Percentiles rank a stretch among this genome's conserved stretches.
Conservation (phyloP, 495 filamentous ascomycete genomes). For the Hypoxylon cercidicola region DNA sequence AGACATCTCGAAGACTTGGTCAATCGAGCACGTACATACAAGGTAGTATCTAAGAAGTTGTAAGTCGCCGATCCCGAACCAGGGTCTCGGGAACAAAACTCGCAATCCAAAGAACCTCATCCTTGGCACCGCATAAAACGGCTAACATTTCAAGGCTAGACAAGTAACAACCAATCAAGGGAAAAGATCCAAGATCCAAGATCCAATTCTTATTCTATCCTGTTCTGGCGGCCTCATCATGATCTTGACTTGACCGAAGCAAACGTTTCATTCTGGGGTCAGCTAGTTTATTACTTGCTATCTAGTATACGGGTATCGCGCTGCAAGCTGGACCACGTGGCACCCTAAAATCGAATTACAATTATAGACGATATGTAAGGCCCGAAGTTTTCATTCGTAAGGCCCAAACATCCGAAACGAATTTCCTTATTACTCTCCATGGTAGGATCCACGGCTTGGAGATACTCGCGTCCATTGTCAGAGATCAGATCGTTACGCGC, state of each 20-base stretch:
- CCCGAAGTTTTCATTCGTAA: too few species aligned
- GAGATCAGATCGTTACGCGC: too few species aligned
- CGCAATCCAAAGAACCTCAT: conserved; percentile 27
- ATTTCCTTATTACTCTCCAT: too few species aligned
- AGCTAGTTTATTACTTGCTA: not conserved
- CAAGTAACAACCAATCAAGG: conserved; percentile 16
- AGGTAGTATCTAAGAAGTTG: not conserved
- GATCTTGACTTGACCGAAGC: not conserved
- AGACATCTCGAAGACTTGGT: too few species aligned
- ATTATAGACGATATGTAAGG: too few species aligned
- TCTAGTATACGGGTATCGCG: not conserved
- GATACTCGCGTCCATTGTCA: too few species aligned
- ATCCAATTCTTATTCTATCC: not conserved
- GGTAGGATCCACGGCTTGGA: too few species aligned
- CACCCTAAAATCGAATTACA: not conserved
- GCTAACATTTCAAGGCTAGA: conserved; percentile 11
- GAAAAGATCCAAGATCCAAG: not conserved
- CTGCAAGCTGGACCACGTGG: too few species aligned
- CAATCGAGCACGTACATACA: too few species aligned
- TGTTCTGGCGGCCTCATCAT: conserved; percentile 15
- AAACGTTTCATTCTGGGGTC: not conserved
- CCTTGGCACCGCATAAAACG: conserved; percentile 34
- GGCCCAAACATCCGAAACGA: too few species aligned
- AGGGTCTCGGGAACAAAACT: conserved; percentile 33
- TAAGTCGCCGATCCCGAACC: conserved; percentile 35